Conservation (phyloP, 495 filamentous ascomycete species). For the Penicillium diatomitis region DNA sequence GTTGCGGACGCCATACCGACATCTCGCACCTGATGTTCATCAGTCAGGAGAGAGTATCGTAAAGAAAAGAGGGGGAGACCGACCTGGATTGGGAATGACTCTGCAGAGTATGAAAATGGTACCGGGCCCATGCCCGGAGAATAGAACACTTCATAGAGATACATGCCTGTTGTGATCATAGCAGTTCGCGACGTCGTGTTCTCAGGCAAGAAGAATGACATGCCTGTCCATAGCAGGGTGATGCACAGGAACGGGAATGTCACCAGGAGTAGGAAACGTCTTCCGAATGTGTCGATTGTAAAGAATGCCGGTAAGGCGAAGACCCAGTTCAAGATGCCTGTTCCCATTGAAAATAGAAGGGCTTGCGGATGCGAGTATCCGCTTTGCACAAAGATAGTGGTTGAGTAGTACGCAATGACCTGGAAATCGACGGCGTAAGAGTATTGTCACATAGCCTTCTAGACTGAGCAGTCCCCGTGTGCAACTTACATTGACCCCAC, state of each 20-base stretch:
- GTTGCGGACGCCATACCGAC: conserved; percentile 60
- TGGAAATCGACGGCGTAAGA: background rate
- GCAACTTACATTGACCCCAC: conserved; percentile 34
- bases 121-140: conserved; percentile 49
- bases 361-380: conserved; percentile 38
- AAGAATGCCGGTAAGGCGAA: conserved; percentile 60
- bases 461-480: background rate
- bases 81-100: conserved; percentile 47
- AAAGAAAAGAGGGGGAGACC: background rate
- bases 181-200: conserved; percentile 31
- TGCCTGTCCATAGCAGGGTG: conserved; percentile 44
- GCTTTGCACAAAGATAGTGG: conserved; percentile 45
- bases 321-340: conserved; percentile 56
- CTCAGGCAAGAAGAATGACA: conserved; percentile 41
- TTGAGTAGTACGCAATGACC: conserved; percentile 45
- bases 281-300: conserved; percentile 58
- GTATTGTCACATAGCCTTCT: background rate
- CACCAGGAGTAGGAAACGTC: conserved; percentile 54
- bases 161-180: conserved; percentile 43
- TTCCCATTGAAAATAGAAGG: conserved; percentile 50
- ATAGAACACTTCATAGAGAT: conserved; percentile 44
- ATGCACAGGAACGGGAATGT: conserved; percentile 21
- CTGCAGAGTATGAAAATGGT: conserved; percentile 50
- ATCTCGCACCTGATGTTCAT: conserved; percentile 36
- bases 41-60: background rate